Conservation (phyloP, 768 basidiomycete genomes). For the Amanita inopinata region DNA sequence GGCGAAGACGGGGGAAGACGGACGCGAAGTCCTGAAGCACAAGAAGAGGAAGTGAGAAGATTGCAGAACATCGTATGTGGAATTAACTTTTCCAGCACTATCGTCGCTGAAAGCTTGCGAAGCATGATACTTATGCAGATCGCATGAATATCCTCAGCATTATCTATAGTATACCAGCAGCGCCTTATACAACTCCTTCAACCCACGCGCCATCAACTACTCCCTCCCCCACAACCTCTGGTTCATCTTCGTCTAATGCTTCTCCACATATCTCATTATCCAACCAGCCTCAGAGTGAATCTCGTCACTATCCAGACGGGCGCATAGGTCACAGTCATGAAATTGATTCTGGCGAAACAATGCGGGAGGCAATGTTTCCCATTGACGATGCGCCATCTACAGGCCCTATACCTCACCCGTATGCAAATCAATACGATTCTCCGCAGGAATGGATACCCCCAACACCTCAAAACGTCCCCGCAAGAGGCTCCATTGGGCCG, state of each 20-base stretch:
- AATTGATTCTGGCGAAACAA: conserved; percentile 12
- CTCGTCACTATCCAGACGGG: conserved; percentile 22
- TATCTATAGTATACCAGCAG: conserved; percentile 79
- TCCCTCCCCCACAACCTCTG: conserved; percentile 27
- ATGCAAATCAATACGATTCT: conserved; percentile 37
- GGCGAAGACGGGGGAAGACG: conserved; percentile 72
- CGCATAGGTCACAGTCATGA: conserved; percentile 18
- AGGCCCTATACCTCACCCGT: conserved; percentile 32
- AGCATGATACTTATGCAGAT: conserved; percentile 92
- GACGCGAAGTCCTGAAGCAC: conserved; percentile 76
- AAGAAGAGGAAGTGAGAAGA: conserved; percentile 82
- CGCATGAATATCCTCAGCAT: conserved; percentile 88
- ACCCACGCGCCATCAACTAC: conserved; percentile 26
- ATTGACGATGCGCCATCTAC: conserved; percentile 5
- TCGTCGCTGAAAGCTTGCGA: conserved; percentile 20
- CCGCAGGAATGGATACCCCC: conserved; percentile 17
- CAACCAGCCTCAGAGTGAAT: conserved; percentile 38
- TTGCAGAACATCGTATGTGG: conserved; percentile 77
- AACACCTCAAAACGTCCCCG: conserved; percentile 1
- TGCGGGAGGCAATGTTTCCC: conserved; percentile 9
- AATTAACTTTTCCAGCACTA: conserved; percentile 6
- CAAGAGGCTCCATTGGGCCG: background rate
- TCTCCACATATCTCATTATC: conserved; percentile 20
- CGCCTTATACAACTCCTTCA: conserved; percentile 54
- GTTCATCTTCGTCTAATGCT: conserved; percentile 39